Evolutionary conservation across 495 filamentous ascomycete genomes (phyloP).

Genomic region (Platismatia glauca): DNA sequence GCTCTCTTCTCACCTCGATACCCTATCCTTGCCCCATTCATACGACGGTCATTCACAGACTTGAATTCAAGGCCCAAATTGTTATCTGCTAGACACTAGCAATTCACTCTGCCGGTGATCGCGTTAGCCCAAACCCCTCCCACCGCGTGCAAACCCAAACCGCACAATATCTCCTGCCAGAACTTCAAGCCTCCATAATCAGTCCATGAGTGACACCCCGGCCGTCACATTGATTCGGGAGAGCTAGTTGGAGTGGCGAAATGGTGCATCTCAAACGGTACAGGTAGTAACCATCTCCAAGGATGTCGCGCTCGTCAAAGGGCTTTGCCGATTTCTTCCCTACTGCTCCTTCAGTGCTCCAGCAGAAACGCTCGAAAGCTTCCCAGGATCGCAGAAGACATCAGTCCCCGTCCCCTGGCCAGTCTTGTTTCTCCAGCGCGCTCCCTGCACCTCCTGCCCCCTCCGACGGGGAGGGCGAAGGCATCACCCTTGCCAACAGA

Average conservation of each 20-base stretch:
- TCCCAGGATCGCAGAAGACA: constrained; percentile 36
- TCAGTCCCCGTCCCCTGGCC: constrained; percentile 26
- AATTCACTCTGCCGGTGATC: constrained; percentile 4
- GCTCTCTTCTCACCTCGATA: background rate
- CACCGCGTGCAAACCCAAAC: constrained; percentile 14
- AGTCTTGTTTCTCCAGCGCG: constrained; percentile 17
- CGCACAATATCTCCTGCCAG: constrained; percentile 4
- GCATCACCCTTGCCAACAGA: constrained; percentile 2
- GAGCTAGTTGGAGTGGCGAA: constrained; percentile 9
- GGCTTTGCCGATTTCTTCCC: constrained; percentile 89
- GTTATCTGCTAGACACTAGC: background rate
- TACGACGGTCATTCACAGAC: background rate
- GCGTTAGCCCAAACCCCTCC: constrained; percentile 16
- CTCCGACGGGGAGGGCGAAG: constrained; percentile 8
- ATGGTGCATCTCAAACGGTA: constrained; percentile 18
- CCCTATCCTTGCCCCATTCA: background rate
- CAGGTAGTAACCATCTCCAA: constrained; percentile 22
- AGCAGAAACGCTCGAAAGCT: constrained; percentile 42
- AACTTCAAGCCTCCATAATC: constrained; percentile 1
- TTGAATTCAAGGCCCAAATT: background rate
- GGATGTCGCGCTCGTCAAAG: constrained; percentile 73
- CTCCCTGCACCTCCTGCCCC: constrained; percentile 8
- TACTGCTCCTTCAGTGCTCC: constrained; percentile 63
- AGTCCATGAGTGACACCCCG: background rate
- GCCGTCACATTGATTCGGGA: background rate